Percentiles rank a stretch among this genome's conserved stretches.
phyloP scores from a whole-genome alignment of 768 basidiomycete genomes.

The Suillus tomentosus region DNA sequence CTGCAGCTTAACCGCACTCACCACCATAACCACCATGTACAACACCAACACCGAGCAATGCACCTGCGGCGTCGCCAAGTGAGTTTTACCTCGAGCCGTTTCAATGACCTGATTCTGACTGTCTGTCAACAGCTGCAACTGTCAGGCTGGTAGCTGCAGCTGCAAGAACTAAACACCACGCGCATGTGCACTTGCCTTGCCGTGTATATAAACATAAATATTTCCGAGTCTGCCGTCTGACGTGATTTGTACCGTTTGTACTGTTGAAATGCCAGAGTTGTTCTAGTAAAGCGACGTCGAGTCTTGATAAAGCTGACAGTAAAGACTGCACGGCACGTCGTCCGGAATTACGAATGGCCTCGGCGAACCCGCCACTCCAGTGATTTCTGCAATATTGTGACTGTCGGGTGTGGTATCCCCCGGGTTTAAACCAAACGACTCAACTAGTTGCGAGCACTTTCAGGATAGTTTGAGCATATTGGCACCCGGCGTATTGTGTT shows the following conservation, averaged over 20 bases:
- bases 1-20: conserved; percentile 4
- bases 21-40: not conserved
- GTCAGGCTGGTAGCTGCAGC: conserved; percentile 10
- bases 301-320: not conserved
- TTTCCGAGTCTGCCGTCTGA: not conserved
- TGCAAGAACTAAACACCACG: conserved; percentile 1
- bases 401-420: too few species aligned
- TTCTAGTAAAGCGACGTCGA: not conserved
- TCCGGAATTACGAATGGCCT: not conserved
- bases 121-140: conserved; percentile 11
- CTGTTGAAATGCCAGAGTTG: not conserved
- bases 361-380: not conserved
- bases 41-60: conserved; percentile 6
- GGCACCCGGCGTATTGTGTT: too few species aligned
- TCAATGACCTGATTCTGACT: not conserved
- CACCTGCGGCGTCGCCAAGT: conserved; percentile 8
- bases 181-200: not conserved
- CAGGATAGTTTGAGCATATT: too few species aligned
- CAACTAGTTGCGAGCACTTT: too few species aligned
- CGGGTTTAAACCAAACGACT: too few species aligned
- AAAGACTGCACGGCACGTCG: not conserved
- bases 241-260: not conserved
- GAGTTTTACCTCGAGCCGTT: not conserved
- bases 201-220: not conserved
- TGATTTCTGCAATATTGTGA: not conserved